Conservation (phyloP, 2,329 filamentous ascomycete genomes). For the Cadophora sp. region DNA sequence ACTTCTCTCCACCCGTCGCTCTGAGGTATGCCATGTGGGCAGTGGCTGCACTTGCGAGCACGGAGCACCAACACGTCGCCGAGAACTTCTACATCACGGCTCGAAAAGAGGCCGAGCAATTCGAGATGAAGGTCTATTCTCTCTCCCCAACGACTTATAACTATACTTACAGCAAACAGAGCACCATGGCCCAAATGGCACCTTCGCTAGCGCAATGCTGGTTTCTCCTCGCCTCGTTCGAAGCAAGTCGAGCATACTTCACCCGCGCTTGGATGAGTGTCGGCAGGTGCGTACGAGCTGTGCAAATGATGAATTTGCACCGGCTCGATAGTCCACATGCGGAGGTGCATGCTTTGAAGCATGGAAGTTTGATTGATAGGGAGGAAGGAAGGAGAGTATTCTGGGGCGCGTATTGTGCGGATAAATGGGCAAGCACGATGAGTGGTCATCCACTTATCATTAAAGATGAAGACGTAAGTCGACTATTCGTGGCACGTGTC, state of each 20-base stretch:
- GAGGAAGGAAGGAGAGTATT: slow-evolving; percentile 6
- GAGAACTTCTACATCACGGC: not conserved
- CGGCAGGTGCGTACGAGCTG: not conserved
- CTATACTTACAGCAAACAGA: not conserved
- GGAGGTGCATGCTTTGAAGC: not conserved
- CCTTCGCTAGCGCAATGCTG: slow-evolving; percentile 8
- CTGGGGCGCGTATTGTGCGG: slow-evolving; percentile 8
- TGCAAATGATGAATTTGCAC: slow-evolving; percentile 3
- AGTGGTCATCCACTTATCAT: slow-evolving; percentile 12
- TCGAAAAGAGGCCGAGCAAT: not conserved
- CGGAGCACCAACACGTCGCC: slow-evolving; percentile 1
- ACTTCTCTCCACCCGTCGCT: not conserved
- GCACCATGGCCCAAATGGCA: not conserved
- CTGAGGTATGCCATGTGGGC: slow-evolving; percentile 14
- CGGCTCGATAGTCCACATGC: slow-evolving; percentile 3
- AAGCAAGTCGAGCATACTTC: not conserved
- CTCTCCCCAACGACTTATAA: too few relatives aligned
- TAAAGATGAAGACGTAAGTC: slow-evolving; percentile 5
- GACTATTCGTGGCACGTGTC: not conserved
- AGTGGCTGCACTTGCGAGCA: not conserved
- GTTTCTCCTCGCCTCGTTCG: slow-evolving; percentile 2
- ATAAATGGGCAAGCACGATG: slow-evolving; percentile 11
- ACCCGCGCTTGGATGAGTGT: slow-evolving; percentile 9
- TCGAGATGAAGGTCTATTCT: not conserved
- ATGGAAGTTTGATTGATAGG: not conserved